Evolutionary conservation across 2,329 filamentous ascomycete species (phyloP).

Genomic region (Blastomyces parvus): DNA sequence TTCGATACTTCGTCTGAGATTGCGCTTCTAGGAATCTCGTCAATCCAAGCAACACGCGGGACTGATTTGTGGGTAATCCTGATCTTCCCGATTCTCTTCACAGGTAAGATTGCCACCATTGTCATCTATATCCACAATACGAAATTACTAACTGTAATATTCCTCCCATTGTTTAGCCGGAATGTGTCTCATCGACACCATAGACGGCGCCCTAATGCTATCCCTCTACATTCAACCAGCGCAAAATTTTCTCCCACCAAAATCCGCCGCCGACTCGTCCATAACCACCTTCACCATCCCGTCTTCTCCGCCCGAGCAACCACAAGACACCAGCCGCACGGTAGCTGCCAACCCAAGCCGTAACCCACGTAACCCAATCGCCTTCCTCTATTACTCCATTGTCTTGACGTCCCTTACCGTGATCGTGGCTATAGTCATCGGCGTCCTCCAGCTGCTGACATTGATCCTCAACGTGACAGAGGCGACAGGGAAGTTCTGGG

Average conservation of each 20-base stretch:
- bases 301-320: background rate
- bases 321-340: background rate
- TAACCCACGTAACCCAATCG: slow-evolving; percentile 70
- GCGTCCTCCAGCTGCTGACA: slow-evolving; percentile 71
- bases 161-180: slow-evolving; percentile 48
- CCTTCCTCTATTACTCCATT: slow-evolving; percentile 88
- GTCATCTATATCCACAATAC: background rate
- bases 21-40: slow-evolving; percentile 80
- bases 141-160: background rate
- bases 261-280: slow-evolving; percentile 13
- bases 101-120: slow-evolving; percentile 43
- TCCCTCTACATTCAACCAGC: slow-evolving; percentile 63
- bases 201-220: slow-evolving; percentile 92
- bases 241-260: slow-evolving; percentile 30
- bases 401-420: slow-evolving; percentile 78
- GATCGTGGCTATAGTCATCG: slow-evolving; percentile 74
- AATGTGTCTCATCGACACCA: slow-evolving; percentile 91
- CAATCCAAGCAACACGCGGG: slow-evolving; percentile 73
- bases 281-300: slow-evolving; percentile 11
- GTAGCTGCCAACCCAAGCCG: slow-evolving; percentile 31
- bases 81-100: slow-evolving; percentile 84
- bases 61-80: slow-evolving; percentile 91
- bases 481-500: slow-evolving; percentile 74
- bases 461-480: slow-evolving; percentile 67
- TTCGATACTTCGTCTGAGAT: slow-evolving; percentile 96